phyloP scores from a whole-genome alignment of 495 filamentous ascomycete species.

The Pseudomonodictys pantanalensis region DNA sequence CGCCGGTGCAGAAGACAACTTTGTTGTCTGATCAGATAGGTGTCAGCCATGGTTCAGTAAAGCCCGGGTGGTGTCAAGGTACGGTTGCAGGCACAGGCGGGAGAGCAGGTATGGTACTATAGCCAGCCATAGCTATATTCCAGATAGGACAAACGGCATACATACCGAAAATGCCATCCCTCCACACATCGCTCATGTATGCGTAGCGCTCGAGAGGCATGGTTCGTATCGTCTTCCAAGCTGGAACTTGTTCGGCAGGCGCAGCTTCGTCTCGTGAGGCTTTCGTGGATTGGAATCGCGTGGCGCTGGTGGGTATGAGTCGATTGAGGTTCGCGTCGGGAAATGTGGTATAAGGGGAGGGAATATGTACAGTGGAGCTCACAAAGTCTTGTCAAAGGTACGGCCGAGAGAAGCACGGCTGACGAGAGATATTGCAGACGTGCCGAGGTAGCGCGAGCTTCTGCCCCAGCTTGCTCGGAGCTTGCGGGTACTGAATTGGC shows the following conservation, averaged over 20 bases:
- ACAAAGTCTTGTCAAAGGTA: neutral
- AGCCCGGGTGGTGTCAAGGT: neutral
- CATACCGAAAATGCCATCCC: slow-evolving; percentile 77
- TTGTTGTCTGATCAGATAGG: slow-evolving; percentile 56
- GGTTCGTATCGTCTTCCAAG: slow-evolving; percentile 15
- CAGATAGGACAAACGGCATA: slow-evolving; percentile 4
- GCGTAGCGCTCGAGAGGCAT: slow-evolving; percentile 70
- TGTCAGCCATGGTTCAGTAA: neutral
- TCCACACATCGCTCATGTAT: slow-evolving; percentile 79
- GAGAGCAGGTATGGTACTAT: neutral
- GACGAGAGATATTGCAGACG: neutral
- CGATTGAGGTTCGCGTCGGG: neutral
- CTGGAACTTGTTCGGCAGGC: neutral
- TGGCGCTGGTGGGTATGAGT: too few relatives aligned
- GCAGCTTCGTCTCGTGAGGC: neutral
- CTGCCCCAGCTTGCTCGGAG: slow-evolving; percentile 1
- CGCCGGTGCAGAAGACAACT: slow-evolving; percentile 93
- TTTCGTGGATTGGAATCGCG: neutral
- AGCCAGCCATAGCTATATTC: neutral
- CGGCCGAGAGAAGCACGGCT: slow-evolving; percentile 14
- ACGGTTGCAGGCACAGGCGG: neutral
- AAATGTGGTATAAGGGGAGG: too few relatives aligned
- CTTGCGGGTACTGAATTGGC: too few relatives aligned
- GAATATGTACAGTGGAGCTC: too few relatives aligned
- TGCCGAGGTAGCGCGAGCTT: slow-evolving; percentile 19